A percentile compares a stretch with the other conserved stretches of the same genome.
Conservation (phyloP, 1,284 basidiomycete genomes). For the Coniferiporia weirii region DNA sequence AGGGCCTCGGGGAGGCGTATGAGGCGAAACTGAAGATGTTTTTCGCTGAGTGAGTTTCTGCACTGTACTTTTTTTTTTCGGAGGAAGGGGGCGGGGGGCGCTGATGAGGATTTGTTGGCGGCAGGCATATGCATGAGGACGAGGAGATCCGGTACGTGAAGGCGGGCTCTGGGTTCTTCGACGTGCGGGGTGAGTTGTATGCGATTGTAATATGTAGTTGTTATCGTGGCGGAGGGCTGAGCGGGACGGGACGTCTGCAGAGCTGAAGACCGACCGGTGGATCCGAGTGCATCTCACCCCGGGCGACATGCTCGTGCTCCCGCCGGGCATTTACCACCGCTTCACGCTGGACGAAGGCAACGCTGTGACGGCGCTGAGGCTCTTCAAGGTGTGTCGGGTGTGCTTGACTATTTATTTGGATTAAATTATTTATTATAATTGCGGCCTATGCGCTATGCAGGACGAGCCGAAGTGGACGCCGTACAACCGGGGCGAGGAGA, state of each 20-base stretch:
- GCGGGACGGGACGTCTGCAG: constrained; percentile 27
- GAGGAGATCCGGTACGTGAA: constrained; percentile 88
- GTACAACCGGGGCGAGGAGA: constrained; percentile 54
- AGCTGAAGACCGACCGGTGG: constrained; percentile 59
- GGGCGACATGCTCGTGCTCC: constrained; percentile 72
- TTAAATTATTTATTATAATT: neutral
- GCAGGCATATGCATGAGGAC: constrained; percentile 84
- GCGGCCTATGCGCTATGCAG: too few species aligned
- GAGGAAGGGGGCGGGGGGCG: neutral
- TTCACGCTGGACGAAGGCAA: constrained; percentile 76
- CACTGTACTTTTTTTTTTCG: constrained; percentile 5
- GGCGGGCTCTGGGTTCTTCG: constrained; percentile 80
- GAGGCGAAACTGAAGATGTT: constrained; percentile 76
- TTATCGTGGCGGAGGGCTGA: neutral
- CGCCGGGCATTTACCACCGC: constrained; percentile 80
- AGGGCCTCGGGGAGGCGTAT: constrained; percentile 72
- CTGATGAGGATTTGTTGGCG: too few species aligned
- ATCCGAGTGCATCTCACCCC: constrained; percentile 63
- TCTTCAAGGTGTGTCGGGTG: constrained; percentile 60
- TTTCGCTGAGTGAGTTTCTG: constrained; percentile 64
- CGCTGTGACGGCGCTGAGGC: constrained; percentile 63
- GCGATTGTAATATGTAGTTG: neutral
- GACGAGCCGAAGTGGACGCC: constrained; percentile 87
- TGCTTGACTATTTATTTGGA: neutral
- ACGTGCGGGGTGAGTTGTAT: constrained; percentile 58